These are phyloP conservation scores for Coriolopsis trogii DNA, from an alignment of 1,284 basidiomycete genomes.

Conservation along the genomic window DNA sequence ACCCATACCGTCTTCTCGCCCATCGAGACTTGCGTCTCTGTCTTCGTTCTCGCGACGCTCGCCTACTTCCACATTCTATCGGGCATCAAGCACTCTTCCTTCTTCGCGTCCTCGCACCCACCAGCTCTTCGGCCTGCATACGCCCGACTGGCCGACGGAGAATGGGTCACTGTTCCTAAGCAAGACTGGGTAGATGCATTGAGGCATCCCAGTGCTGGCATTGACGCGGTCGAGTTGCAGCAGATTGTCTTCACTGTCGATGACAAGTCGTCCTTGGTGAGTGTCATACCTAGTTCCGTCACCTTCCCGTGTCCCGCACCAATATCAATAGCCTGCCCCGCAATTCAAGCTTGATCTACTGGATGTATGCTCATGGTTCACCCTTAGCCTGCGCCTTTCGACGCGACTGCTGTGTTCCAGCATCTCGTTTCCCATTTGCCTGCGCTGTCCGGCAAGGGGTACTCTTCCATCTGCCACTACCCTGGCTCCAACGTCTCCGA, in stretches of 20 bases:
- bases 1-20: slow-evolving; percentile 67
- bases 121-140: slow-evolving; percentile 55
- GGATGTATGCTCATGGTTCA: slow-evolving; percentile 29
- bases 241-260: slow-evolving; percentile 64
- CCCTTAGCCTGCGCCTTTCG: slow-evolving; percentile 31
- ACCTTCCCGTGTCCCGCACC: not conserved
- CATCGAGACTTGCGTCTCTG: slow-evolving; percentile 87
- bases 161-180: slow-evolving; percentile 61
- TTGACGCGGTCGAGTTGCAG: slow-evolving; percentile 60
- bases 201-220: slow-evolving; percentile 33
- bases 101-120: slow-evolving; percentile 57
- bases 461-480: slow-evolving; percentile 33
- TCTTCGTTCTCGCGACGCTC: slow-evolving; percentile 85
- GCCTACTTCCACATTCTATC: slow-evolving; percentile 91
- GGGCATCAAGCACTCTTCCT: slow-evolving; percentile 79
- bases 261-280: slow-evolving; percentile 38
- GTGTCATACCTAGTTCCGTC: slow-evolving; percentile 18
- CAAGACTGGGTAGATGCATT: slow-evolving; percentile 48
- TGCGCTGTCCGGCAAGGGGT: slow-evolving; percentile 42
- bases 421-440: slow-evolving; percentile 48
- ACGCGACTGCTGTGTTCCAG: slow-evolving; percentile 46
- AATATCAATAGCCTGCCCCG: too few species aligned
- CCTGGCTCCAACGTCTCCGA: slow-evolving; percentile 27
- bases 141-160: slow-evolving; percentile 49
- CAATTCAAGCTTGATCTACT: too few species aligned